A percentile compares a stretch with the other conserved stretches of the same genome.
Conservation (phyloP, 768 basidiomycete genomes). For the Pleurotus salmoneostramineus region DNA sequence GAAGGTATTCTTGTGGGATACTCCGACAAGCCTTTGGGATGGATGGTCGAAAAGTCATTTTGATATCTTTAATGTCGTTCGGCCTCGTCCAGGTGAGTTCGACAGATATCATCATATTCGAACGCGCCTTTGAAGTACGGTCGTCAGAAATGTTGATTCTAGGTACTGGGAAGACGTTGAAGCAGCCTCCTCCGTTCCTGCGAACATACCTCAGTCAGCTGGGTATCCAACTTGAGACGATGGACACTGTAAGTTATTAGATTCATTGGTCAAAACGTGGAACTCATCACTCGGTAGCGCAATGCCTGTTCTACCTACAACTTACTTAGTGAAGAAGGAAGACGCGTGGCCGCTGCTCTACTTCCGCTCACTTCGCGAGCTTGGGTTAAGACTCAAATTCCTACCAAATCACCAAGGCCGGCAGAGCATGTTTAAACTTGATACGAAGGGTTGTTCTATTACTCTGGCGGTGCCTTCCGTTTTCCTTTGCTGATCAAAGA, state of each 20-base stretch:
- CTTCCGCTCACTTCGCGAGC: slow-evolving; percentile 55
- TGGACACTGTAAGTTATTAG: slow-evolving; percentile 63
- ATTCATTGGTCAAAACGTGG: background rate
- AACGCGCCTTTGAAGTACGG: background rate
- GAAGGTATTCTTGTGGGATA: slow-evolving; percentile 88
- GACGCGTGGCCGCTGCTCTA: slow-evolving; percentile 89
- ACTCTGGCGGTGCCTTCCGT: slow-evolving; percentile 44
- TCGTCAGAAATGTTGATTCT: slow-evolving; percentile 80
- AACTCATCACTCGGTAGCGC: slow-evolving; percentile 39
- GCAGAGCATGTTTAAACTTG: too few species aligned
- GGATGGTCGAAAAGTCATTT: slow-evolving; percentile 77
- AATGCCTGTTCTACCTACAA: slow-evolving; percentile 98
- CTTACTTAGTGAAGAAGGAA: slow-evolving; percentile 87
- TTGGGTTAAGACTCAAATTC: slow-evolving; percentile 42
- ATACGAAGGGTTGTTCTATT: background rate
- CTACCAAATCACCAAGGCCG: background rate
- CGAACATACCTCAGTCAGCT: slow-evolving; percentile 64
- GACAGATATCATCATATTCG: background rate
- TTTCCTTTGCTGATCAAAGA: slow-evolving; percentile 54
- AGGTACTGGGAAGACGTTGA: slow-evolving; percentile 75
- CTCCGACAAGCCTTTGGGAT: slow-evolving; percentile 47
- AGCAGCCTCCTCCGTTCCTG: slow-evolving; percentile 66
- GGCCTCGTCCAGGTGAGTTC: slow-evolving; percentile 80
- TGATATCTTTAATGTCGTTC: slow-evolving; percentile 74
- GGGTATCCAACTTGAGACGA: slow-evolving; percentile 33